These are phyloP conservation scores for Stemphylium vesicarium DNA, from an alignment of 2,329 filamentous ascomycete genomes.

Conservation along the genomic window DNA sequence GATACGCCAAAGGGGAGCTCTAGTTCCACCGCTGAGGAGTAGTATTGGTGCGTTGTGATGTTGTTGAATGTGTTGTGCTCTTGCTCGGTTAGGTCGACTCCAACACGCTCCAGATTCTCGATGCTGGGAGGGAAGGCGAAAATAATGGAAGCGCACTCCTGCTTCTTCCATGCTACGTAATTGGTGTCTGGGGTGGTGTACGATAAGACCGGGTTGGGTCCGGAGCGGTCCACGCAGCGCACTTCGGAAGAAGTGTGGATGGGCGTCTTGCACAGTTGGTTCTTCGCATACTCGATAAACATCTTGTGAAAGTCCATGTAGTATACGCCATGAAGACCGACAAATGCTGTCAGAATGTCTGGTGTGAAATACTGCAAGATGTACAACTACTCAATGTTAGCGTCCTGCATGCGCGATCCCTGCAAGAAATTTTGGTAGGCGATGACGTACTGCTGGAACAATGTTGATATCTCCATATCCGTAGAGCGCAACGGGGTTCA, in stretches of 20 bases:
- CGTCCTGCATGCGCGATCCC: slow-evolving; percentile 28
- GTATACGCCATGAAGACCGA: slow-evolving; percentile 46
- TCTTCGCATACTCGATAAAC: slow-evolving; percentile 41
- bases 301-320: slow-evolving; percentile 49
- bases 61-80: slow-evolving; percentile 42
- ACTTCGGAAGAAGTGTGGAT: slow-evolving; percentile 45
- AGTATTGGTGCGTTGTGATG: slow-evolving; percentile 47
- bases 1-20: slow-evolving; percentile 46
- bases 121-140: slow-evolving; percentile 47
- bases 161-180: slow-evolving; percentile 42
- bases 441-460: slow-evolving; percentile 46
- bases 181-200: slow-evolving; percentile 38
- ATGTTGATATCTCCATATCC: slow-evolving; percentile 48
- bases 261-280: slow-evolving; percentile 38
- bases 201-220: slow-evolving; percentile 40
- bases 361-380: slow-evolving; percentile 49
- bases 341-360: slow-evolving; percentile 46
- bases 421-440: slow-evolving; percentile 22
- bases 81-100: slow-evolving; percentile 42
- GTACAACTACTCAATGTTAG: slow-evolving; percentile 47
- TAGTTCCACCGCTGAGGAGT: slow-evolving; percentile 43
- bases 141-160: slow-evolving; percentile 45
- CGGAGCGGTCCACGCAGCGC: slow-evolving; percentile 45
- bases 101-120: slow-evolving; percentile 40
- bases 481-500: slow-evolving; percentile 46